phyloP scores from a whole-genome alignment of 2,329 filamentous ascomycete genomes.

The Cladophialophora bantiana region DNA sequence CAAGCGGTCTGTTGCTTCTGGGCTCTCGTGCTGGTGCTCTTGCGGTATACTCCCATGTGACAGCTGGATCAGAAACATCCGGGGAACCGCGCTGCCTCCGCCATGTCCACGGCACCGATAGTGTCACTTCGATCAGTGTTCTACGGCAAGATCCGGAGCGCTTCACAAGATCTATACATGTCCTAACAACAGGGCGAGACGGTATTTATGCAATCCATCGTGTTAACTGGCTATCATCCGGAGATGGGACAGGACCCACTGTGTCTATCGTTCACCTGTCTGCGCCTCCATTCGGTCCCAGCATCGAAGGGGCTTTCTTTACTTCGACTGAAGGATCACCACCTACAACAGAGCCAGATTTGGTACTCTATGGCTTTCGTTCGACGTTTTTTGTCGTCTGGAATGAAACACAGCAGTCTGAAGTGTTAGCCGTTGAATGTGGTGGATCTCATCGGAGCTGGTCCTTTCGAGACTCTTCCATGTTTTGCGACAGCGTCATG shows the following conservation, averaged over 20 bases:
- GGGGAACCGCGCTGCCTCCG: slow-evolving; percentile 35
- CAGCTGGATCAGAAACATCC: slow-evolving; percentile 26
- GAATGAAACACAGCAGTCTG: slow-evolving; percentile 74
- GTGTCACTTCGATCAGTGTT: slow-evolving; percentile 71
- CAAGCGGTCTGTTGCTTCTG: slow-evolving; percentile 52
- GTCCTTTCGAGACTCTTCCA: slow-evolving; percentile 56
- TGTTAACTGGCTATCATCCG: slow-evolving; percentile 33
- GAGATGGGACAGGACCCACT: not conserved
- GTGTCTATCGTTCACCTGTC: slow-evolving; percentile 69
- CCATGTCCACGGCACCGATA: slow-evolving; percentile 61
- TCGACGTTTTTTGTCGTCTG: slow-evolving; percentile 81
- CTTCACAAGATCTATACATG: slow-evolving; percentile 48
- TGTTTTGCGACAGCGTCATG: slow-evolving; percentile 29
- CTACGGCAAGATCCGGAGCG: slow-evolving; percentile 46
- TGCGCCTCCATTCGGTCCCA: slow-evolving; percentile 73
- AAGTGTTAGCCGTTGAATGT: slow-evolving; percentile 76
- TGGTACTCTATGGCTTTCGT: slow-evolving; percentile 82
- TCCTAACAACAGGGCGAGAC: slow-evolving; percentile 78
- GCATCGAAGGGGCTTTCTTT: slow-evolving; percentile 77
- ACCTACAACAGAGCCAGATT: slow-evolving; percentile 47
- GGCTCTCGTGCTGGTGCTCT: slow-evolving; percentile 65
- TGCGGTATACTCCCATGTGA: slow-evolving; percentile 53
- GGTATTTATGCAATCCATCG: slow-evolving; percentile 74
- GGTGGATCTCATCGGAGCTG: slow-evolving; percentile 85
- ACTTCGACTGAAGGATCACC: slow-evolving; percentile 41